These are phyloP conservation scores for Puya raimondii DNA, from an alignment of 176 grass and related monocot genomes.

Conservation along the genomic window DNA sequence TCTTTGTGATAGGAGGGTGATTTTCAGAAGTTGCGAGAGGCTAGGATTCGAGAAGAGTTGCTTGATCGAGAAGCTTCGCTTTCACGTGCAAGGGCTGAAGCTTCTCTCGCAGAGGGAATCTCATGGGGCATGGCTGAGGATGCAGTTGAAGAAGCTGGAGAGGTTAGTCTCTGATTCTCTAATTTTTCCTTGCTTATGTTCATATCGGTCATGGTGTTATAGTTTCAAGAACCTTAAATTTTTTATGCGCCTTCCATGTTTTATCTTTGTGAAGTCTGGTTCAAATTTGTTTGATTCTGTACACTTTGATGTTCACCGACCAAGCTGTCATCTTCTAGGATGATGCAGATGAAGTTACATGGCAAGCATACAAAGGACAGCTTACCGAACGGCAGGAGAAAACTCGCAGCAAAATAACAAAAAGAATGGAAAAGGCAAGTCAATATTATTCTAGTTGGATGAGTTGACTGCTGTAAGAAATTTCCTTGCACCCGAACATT, in stretches of 20 bases:
- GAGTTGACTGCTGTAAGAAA: no score
- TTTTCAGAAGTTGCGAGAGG: conserved; percentile 70
- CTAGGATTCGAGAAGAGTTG: conserved; percentile 54
- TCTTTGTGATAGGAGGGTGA: conserved; percentile 61
- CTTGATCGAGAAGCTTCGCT: conserved; percentile 85
- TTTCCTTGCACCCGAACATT: neutral
- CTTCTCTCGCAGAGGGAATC: conserved; percentile 81
- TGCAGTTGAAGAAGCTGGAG: conserved; percentile 62
- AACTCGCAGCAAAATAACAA: conserved; percentile 88
- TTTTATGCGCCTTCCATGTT: neutral
- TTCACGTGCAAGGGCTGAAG: conserved; percentile 68
- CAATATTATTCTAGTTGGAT: conserved; percentile 5
- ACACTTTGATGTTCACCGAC: neutral
- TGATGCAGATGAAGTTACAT: conserved; percentile 88
- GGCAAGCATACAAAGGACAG: conserved; percentile 90
- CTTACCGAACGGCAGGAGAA: conserved; percentile 95
- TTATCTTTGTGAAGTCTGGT: neutral
- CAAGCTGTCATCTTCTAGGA: conserved; percentile 33
- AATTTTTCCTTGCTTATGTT: neutral
- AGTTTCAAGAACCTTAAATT: neutral
- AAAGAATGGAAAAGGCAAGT: conserved; percentile 88
- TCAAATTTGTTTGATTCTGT: neutral
- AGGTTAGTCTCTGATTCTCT: conserved; percentile 36
- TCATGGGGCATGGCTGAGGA: conserved; percentile 96
- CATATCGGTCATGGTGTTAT: neutral